A percentile compares a stretch with the other conserved stretches of the same genome.
Conservation (phyloP, 108 stramenopile genomes). For the Nannochloropsis salina region DNA sequence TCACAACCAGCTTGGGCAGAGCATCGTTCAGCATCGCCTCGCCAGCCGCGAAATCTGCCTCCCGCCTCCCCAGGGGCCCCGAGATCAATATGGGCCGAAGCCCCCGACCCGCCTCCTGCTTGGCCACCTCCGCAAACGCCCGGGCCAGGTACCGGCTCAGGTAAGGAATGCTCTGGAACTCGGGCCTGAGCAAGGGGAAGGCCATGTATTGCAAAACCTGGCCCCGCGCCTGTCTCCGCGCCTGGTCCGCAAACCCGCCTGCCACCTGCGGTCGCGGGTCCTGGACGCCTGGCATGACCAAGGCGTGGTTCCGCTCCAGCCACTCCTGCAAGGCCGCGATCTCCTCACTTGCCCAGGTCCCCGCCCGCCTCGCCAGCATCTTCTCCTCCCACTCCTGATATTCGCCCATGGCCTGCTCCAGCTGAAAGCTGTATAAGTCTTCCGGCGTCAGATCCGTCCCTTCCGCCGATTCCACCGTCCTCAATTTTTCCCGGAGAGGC, state of each 20-base stretch:
- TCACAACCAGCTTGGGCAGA: neutral
- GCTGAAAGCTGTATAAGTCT: neutral
- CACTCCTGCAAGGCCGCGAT: neutral
- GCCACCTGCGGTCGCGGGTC: neutral
- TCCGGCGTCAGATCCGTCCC: neutral
- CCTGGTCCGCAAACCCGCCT: neutral
- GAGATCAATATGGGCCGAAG: neutral
- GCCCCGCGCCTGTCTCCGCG: neutral
- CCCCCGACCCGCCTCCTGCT: neutral
- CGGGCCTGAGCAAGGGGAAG: neutral
- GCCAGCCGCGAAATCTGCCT: neutral
- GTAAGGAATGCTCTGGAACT: slow-evolving; percentile 9
- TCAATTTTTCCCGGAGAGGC: neutral
- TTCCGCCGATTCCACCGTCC: neutral
- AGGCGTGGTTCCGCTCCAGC: neutral
- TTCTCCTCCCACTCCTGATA: slow-evolving; percentile 6
- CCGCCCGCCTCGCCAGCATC: neutral
- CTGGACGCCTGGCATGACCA: neutral
- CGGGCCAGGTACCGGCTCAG: neutral
- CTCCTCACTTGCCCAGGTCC: neutral
- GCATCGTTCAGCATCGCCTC: neutral
- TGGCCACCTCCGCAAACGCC: neutral
- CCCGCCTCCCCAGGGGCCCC: neutral
- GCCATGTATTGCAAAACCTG: neutral
- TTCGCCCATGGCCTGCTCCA: neutral